Evolutionary conservation across 2,329 filamentous ascomycete genomes (phyloP), one percentile per base, ranked within the genome.

Genomic region (Monosporascus sp.): DNA sequence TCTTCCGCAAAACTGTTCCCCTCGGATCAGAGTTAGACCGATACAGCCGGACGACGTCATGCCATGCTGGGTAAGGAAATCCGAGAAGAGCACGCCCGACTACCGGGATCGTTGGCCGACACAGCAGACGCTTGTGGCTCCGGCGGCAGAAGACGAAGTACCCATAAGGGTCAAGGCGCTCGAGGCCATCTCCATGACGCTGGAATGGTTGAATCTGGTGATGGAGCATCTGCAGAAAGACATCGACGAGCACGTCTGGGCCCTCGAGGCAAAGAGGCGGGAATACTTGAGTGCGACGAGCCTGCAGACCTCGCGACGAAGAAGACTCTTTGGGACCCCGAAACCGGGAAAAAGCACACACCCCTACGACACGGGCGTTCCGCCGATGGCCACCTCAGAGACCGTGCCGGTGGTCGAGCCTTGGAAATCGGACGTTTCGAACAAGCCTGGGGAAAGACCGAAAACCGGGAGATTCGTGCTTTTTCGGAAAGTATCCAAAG

Each of bases 51-150:
- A 14, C 22, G 14, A 17, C 11, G 24, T 11, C 22, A 46, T 46
- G 43, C 43, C 20, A 27, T 9, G n/a, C 11, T n/a, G 17, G 35
- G 43, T 8, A 2, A 57, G 51, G 44, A 56, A 51, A 41, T 43
- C 44, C 47, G 46, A 53, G 5, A 55, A 55, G 24, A 47, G 55
- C 11, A 37, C 47, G 25, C 44, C 61, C n/a, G 64, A 66, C 31
- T 66, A 67, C 45, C 55, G 59, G 31, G 45, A 60, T 25, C 63
- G 65, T n/a, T 67, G 64, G 65, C 65, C 65, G 17, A 66, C 65
- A 3, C 57, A 62, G 27, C 59, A 63, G 47, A 67, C 63, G 5
- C 50, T 67, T 20, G 3, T 31, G 11, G 24, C 4, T 24, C 43
- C 43, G 38, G 17, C 38, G 18, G 43, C 14, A 25, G 24, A 31